Percentiles rank a stretch among this genome's conserved stretches.
Evolutionary conservation across 2,329 filamentous ascomycete genomes (phyloP).

Genomic region (Aspergillus tubingensis): DNA sequence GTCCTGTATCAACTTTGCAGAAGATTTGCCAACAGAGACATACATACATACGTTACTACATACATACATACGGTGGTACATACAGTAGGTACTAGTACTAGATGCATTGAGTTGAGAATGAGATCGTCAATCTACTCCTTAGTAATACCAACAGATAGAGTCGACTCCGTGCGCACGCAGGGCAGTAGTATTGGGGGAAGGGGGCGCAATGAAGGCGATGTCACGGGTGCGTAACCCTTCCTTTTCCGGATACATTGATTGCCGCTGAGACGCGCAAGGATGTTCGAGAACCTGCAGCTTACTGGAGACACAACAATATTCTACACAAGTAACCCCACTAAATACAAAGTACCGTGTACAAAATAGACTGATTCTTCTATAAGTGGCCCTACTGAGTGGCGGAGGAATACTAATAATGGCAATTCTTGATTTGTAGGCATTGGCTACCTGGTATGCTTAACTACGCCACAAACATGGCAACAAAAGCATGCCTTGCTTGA

Average conservation of each 20-base stretch:
- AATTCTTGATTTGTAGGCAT: no score
- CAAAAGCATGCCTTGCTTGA: neutral
- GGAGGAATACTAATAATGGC: no score
- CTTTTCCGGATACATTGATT: neutral
- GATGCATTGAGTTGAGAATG: neutral
- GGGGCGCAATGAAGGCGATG: neutral
- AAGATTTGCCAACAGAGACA: neutral
- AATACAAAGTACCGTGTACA: no score
- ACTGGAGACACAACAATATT: neutral
- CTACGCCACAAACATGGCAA: neutral
- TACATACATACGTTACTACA: neutral
- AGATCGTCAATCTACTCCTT: neutral
- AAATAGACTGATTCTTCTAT: no score
- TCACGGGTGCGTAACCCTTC: conserved; percentile 8
- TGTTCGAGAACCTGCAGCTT: neutral
- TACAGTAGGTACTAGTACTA: neutral
- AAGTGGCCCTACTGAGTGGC: no score
- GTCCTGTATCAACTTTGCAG: neutral
- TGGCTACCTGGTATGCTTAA: no score
- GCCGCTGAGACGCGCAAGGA: neutral
- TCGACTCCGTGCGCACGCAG: conserved; percentile 1
- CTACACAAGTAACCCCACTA: neutral
- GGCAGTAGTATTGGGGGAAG: neutral
- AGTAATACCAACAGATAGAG: neutral
- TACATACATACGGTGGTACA: neutral